Evolutionary conservation across 352 stramenopile genomes (phyloP).

Genomic region (Phytopythium vexans): DNA sequence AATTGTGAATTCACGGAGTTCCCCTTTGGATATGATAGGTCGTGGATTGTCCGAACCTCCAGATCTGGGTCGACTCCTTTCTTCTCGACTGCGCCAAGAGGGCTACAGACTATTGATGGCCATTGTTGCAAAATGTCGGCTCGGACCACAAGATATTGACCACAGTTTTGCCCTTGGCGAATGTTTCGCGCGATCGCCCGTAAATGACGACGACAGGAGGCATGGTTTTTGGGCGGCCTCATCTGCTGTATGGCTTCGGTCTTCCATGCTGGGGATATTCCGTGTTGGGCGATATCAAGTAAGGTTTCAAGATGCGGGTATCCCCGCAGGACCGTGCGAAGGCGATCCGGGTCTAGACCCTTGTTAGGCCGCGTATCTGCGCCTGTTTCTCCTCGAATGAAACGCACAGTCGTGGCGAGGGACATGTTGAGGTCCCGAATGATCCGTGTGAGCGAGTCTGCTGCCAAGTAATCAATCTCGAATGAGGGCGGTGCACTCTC

Average conservation of each 20-base stretch:
- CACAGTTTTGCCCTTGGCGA: slow-evolving; percentile 7
- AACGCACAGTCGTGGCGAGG: background rate
- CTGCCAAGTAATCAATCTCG: background rate
- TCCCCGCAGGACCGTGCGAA: background rate
- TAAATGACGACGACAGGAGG: slow-evolving; percentile 4
- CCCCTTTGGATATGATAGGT: slow-evolving; percentile 7
- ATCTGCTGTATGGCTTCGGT: background rate
- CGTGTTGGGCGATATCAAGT: background rate
- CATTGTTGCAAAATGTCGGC: slow-evolving; percentile 1
- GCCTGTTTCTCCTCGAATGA: background rate
- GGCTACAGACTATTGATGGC: slow-evolving; percentile 8
- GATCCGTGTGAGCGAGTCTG: background rate
- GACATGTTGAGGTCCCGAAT: background rate
- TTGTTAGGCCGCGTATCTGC: background rate
- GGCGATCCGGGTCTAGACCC: background rate
- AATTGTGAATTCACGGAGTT: slow-evolving; percentile 8
- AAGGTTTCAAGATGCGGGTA: background rate
- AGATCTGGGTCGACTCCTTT: slow-evolving; percentile 2
- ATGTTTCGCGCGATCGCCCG: slow-evolving; percentile 3
- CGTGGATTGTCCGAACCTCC: slow-evolving; percentile 11
- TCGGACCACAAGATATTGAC: slow-evolving; percentile 8
- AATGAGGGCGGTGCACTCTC: background rate
- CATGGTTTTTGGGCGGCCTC: slow-evolving; percentile 10
- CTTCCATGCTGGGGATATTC: background rate
- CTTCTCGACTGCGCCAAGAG: slow-evolving; percentile 15